Base-by-base conservation (phyloP, 768 basidiomycete genomes). In the Naganishia vishniacii region DNA sequence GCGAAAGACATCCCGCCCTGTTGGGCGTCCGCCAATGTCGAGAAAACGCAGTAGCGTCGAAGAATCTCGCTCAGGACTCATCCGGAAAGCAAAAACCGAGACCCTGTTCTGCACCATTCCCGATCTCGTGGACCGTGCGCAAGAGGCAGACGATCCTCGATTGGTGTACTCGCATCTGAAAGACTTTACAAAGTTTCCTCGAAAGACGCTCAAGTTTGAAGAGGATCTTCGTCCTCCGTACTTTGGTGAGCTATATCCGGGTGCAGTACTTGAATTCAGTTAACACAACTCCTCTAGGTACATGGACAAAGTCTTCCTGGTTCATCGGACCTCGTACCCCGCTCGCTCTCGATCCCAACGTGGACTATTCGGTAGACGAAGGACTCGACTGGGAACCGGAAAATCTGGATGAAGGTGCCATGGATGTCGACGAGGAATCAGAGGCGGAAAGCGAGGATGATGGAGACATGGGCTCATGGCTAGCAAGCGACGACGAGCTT, bases 291-390 rank as follows among this genome's bases (percentile, higher is more conserved):
- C 34, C 26, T 66, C 48, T 64, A 79, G 81, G 81, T 23, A 98
- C 95, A 6, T 97, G 89, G 87, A 92, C 91, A 8, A 86, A 87
- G 60, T 84, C 81, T 65, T 93, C 91, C 15, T 81, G 81, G 18
- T 77, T 84, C 34, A 84, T 98, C 65, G 87, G 91, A 0, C 86
- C 92, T 1, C 85, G 95, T 16, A 84, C 82, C 18, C 93, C 95
- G 0, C 87, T 94, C 65, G 84, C 82, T 2, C 83, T 84, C 68
- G 95, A 99, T 71, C 79, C 86, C 0, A 81, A 83, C 13, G 82
- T 89, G 60, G 91, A 98, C 77, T 99, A 98, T 75, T 83, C 83
- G 4, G 90, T 93, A 72, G 93, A 99, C 78, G 92, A 89, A 58
- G 94, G 90, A 15, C 91, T 86, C 70, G 95, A 98, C 70, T 98